Evolutionary conservation across 495 filamentous ascomycete species (phyloP).

Genomic region (Friedmanniomyces endolithicus): DNA sequence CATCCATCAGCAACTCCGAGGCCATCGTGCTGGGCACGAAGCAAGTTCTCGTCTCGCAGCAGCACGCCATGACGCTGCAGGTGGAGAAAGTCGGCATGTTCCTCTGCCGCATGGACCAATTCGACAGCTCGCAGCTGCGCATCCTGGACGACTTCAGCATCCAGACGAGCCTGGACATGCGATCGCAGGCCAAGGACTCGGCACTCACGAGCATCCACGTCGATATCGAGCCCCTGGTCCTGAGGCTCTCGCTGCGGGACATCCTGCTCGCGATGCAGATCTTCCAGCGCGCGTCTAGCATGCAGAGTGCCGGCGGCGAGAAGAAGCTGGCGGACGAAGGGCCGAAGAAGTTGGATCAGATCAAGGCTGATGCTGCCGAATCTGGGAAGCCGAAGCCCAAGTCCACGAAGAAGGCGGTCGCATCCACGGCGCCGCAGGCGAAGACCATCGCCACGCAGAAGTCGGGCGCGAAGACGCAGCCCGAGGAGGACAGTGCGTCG

Average conservation of each 20-base stretch:
- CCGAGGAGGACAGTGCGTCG: slow-evolving; percentile 16
- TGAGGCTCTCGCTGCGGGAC: slow-evolving; percentile 83
- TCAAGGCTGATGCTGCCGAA: slow-evolving; percentile 33
- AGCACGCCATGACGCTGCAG: slow-evolving; percentile 87
- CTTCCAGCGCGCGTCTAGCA: slow-evolving; percentile 79
- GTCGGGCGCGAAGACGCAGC: slow-evolving; percentile 23
- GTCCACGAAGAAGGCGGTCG: slow-evolving; percentile 40
- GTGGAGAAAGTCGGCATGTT: slow-evolving; percentile 94
- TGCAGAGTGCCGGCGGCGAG: slow-evolving; percentile 44
- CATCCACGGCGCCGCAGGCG: slow-evolving; percentile 45
- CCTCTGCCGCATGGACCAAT: slow-evolving; percentile 93
- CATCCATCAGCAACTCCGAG: slow-evolving; percentile 74
- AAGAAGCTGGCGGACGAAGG: slow-evolving; percentile 40
- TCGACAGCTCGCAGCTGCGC: slow-evolving; percentile 71
- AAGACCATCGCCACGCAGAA: slow-evolving; percentile 32
- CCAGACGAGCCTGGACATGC: slow-evolving; percentile 75
- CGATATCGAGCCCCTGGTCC: slow-evolving; percentile 83
- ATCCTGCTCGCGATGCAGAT: slow-evolving; percentile 90
- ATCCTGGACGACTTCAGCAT: slow-evolving; percentile 94
- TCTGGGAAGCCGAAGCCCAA: slow-evolving; percentile 2
- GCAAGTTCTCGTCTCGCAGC: slow-evolving; percentile 81
- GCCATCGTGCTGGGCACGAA: slow-evolving; percentile 93
- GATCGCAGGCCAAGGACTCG: slow-evolving; percentile 51
- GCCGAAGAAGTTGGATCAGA: slow-evolving; percentile 53
- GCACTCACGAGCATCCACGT: slow-evolving; percentile 66